Evolutionary conservation across 148 eudicot genomes (phyloP), one percentile per base, ranked within the genome.

Genomic region (Rhododendron kiyosumense): DNA sequence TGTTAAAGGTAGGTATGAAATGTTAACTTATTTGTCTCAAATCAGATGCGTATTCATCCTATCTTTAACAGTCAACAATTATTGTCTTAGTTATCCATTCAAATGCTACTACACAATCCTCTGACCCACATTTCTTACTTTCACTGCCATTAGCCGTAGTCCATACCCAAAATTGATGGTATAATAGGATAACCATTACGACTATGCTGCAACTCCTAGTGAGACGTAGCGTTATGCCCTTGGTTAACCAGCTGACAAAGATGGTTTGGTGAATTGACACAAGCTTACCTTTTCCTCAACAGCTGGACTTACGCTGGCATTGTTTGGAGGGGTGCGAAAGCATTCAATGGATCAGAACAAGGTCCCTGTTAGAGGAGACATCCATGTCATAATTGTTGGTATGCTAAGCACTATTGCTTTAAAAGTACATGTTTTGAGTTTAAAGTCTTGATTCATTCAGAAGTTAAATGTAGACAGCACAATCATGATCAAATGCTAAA

Each of bases 331-430:
- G 79, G 98, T 95, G 36, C 90, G 94, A 65, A 97, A 95, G 92
- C 94, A 97, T 90, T 93, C 96, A 48, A 89, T 88, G 93, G 95
- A 97, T 91, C 98, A 95, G 88, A 97, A 95, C 90, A 97, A 97
- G 91, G 99, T 97, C 76, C 99, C 99, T 36, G 98, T 97, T 83
- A 90, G 99, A 92, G 99, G 99, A 84, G 99, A 97, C 86, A 94
- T 97, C 83, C 99, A 97, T 90, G 93, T 97, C 83, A 93, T 97
- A 81, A 89, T 97, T 87, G 98, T 97, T 52, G 99, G 99, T 97
- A 93, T 61, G 95, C 83, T 30, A 34, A 46, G 46, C 24, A 57
- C 79, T 86, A 88, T 84, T 81, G 63, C 61, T 81, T 69, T 67
- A 26, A 78, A 11, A 79, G n/a, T 78, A 78, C 65, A 38, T 67